These are phyloP conservation scores for Aspergillus bertholletiae DNA, from an alignment of 495 filamentous ascomycete species.

Conservation along the genomic window DNA sequence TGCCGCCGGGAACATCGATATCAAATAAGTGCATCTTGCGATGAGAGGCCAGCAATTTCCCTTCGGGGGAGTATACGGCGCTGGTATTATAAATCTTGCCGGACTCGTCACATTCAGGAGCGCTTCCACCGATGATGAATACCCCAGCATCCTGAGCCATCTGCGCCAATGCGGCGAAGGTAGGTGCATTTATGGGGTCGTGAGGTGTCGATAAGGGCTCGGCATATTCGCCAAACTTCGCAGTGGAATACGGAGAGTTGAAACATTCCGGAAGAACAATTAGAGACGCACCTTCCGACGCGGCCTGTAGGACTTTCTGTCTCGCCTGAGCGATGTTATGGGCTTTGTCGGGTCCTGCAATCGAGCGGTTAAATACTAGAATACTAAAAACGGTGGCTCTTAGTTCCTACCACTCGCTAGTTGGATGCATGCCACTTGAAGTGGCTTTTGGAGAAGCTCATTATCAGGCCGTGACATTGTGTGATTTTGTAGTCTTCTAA, in stretches of 20 bases:
- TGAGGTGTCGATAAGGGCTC: too few species aligned
- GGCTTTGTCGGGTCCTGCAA: slow-evolving; percentile 75
- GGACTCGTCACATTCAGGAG: slow-evolving; percentile 69
- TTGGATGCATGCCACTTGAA: too few species aligned
- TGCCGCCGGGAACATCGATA: slow-evolving; percentile 94
- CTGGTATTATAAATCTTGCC: slow-evolving; percentile 90
- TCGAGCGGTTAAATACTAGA: too few species aligned
- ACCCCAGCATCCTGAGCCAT: slow-evolving; percentile 72
- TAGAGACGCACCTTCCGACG: slow-evolving; percentile 61
- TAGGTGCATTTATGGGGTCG: slow-evolving; percentile 70
- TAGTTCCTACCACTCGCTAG: too few species aligned
- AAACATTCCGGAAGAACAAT: slow-evolving; percentile 80
- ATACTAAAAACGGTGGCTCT: too few species aligned
- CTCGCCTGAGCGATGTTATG: slow-evolving; percentile 79
- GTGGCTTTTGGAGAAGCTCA: too few species aligned
- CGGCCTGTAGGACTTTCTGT: slow-evolving; percentile 78
- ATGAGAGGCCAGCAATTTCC: slow-evolving; percentile 74
- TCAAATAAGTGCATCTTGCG: slow-evolving; percentile 98
- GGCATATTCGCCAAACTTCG: slow-evolving; percentile 88
- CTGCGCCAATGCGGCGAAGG: slow-evolving; percentile 74
- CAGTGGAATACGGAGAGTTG: slow-evolving; percentile 88
- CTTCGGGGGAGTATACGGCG: slow-evolving; percentile 74
- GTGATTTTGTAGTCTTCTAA: too few species aligned
- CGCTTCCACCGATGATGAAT: slow-evolving; percentile 88
- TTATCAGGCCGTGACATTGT: too few species aligned